Conservation (phyloP, 108 stramenopile genomes). For the Hondaea fermentalgiana region DNA sequence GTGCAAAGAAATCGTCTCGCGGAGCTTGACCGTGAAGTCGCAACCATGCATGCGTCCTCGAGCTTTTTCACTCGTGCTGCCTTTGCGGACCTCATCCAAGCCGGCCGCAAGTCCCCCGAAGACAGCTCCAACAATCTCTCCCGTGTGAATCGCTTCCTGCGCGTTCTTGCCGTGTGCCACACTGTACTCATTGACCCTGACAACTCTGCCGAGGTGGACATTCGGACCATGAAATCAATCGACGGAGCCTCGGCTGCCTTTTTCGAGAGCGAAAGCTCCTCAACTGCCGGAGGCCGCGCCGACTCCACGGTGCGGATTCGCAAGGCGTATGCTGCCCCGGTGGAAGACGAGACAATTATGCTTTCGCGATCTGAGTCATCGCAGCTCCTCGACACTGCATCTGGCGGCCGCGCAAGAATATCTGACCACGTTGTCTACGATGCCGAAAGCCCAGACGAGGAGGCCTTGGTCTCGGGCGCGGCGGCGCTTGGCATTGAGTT, state of each 20-base stretch:
- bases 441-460: constrained; percentile 31
- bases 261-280: neutral
- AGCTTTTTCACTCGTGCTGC: neutral
- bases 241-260: neutral
- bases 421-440: constrained; percentile 29
- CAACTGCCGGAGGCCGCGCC: neutral
- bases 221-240: neutral
- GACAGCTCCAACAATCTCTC: neutral
- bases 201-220: neutral
- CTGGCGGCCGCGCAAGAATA: constrained; percentile 35
- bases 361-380: neutral
- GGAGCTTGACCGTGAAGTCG: neutral
- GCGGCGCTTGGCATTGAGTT: neutral
- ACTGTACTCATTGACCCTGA: constrained; percentile 25
- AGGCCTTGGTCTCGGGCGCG: constrained; percentile 15
- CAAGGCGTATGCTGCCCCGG: neutral
- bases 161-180: constrained; percentile 62
- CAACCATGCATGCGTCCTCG: neutral
- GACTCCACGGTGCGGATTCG: neutral
- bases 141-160: neutral
- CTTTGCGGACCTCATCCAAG: neutral
- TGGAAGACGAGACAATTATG: neutral
- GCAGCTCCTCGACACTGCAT: neutral
- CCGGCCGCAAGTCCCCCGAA: neutral
- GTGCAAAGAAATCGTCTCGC: neutral